Percentiles rank a stretch among this genome's conserved stretches.
These are phyloP conservation scores for Austroboletus novae-zelandiae DNA, from an alignment of 1,284 basidiomycete genomes.

Conservation along the genomic window DNA sequence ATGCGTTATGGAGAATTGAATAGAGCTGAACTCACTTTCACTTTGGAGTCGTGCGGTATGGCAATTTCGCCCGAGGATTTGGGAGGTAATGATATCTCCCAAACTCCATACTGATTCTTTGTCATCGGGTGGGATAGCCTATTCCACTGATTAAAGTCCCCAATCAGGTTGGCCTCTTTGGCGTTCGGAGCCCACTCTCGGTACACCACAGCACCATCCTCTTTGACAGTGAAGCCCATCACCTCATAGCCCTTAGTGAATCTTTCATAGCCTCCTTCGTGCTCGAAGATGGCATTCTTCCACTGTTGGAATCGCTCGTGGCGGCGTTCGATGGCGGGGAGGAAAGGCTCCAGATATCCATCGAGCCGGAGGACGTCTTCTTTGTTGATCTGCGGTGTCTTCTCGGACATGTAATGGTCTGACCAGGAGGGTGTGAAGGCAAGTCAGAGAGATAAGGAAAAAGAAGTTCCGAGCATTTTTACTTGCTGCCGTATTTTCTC, in stretches of 20 bases:
- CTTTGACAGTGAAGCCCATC: conserved; percentile 79
- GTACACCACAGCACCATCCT: conserved; percentile 76
- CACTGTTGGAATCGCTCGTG: conserved; percentile 72
- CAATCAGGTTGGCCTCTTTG: conserved; percentile 79
- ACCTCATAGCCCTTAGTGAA: conserved; percentile 88
- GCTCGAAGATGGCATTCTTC: conserved; percentile 68
- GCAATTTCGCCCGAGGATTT: conserved; percentile 67
- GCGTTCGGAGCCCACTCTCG: conserved; percentile 97
- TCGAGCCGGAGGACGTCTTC: conserved; percentile 61
- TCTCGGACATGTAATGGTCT: conserved; percentile 17
- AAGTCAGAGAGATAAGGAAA: conserved; percentile 6
- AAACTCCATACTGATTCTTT: conserved; percentile 89
- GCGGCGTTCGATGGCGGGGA: conserved; percentile 69
- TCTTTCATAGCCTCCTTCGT: conserved; percentile 86
- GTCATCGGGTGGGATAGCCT: conserved; percentile 83
- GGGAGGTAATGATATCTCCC: conserved; percentile 84
- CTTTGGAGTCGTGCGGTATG: conserved; percentile 92
- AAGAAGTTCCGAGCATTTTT: conserved; percentile 4
- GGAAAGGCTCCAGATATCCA: conserved; percentile 74
- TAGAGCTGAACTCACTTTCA: conserved; percentile 61
- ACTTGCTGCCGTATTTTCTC: conserved; percentile 3
- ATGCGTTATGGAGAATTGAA: background rate
- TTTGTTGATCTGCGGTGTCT: conserved; percentile 50
- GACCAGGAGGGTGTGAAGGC: background rate
- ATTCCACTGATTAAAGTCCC: conserved; percentile 96